These are phyloP conservation scores for Cymbidium sinense DNA, from an alignment of 106 monocot species.

Conservation along the genomic window DNA sequence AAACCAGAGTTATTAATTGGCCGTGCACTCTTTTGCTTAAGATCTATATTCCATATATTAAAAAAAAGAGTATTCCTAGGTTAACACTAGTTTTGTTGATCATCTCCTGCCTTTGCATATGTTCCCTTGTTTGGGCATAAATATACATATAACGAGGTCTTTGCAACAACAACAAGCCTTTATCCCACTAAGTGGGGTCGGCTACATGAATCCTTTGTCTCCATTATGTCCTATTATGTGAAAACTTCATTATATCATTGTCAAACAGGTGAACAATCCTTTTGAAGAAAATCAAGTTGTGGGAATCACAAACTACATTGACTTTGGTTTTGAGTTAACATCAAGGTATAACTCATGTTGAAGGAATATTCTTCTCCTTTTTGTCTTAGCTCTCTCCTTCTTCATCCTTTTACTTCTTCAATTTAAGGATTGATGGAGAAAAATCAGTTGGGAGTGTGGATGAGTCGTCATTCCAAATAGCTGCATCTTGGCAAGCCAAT, in stretches of 20 bases:
- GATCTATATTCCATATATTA: too few relatives aligned
- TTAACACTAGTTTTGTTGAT: too few relatives aligned
- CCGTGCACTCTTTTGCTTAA: too few relatives aligned
- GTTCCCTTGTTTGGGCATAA: not conserved
- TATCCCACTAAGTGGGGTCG: too few relatives aligned
- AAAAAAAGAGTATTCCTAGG: too few relatives aligned
- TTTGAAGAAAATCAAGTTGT: conserved; percentile 75
- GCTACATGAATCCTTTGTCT: too few relatives aligned
- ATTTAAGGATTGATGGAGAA: conserved; percentile 48
- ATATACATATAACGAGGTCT: not conserved
- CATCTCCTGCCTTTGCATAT: too few relatives aligned
- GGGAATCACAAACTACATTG: conserved; percentile 95
- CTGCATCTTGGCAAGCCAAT: conserved; percentile 98
- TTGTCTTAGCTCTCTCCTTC: not conserved
- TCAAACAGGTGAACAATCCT: conserved; percentile 66
- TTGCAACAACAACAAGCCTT: too few relatives aligned
- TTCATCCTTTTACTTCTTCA: not conserved
- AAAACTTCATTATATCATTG: not conserved
- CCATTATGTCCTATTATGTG: too few relatives aligned
- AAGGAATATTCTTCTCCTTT: conserved; percentile 1
- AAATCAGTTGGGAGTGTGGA: conserved; percentile 34
- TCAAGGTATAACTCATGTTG: conserved; percentile 46
- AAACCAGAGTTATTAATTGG: too few relatives aligned
- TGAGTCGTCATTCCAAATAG: conserved; percentile 75
- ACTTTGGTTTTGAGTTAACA: conserved; percentile 83